Evolutionary conservation across 192 early-diverging fungal species (phyloP).

Genomic region (Neocallimastix lanati): DNA sequence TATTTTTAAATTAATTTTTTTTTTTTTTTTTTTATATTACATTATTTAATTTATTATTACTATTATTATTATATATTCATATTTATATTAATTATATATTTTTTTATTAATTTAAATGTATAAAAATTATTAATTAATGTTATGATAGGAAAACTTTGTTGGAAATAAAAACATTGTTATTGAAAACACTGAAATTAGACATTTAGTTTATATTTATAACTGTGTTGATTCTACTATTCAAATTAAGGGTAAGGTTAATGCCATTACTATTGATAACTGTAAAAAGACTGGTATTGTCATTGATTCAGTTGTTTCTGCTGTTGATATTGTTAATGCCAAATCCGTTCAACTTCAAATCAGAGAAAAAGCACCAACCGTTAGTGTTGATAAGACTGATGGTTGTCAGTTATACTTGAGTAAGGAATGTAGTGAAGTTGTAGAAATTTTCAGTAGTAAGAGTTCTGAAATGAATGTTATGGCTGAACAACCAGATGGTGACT

Average conservation of each 20-base stretch:
- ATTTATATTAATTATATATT: neutral
- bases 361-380: constrained; percentile 61
- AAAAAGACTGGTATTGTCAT: constrained; percentile 71
- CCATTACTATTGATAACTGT: constrained; percentile 77
- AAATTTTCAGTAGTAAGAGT: constrained; percentile 86
- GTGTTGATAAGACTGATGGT: constrained; percentile 85
- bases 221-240: constrained; percentile 79
- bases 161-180: constrained; percentile 53
- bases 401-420: constrained; percentile 74
- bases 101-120: too few relatives aligned
- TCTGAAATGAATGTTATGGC: constrained; percentile 78
- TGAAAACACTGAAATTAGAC: constrained; percentile 61
- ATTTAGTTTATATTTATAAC: constrained; percentile 86
- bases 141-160: constrained; percentile 58
- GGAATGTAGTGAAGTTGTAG: constrained; percentile 44
- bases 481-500: constrained; percentile 55
- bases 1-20: too few relatives aligned
- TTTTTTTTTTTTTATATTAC: neutral
- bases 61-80: too few relatives aligned
- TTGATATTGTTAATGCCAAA: constrained; percentile 81
- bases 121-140: neutral
- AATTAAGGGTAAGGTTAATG: constrained; percentile 81
- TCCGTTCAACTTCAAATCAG: constrained; percentile 74
- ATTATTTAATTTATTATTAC: too few relatives aligned
- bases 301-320: constrained; percentile 62